Conservation (phyloP, 1,284 basidiomycete species). For the Entoloma clypeatum region DNA sequence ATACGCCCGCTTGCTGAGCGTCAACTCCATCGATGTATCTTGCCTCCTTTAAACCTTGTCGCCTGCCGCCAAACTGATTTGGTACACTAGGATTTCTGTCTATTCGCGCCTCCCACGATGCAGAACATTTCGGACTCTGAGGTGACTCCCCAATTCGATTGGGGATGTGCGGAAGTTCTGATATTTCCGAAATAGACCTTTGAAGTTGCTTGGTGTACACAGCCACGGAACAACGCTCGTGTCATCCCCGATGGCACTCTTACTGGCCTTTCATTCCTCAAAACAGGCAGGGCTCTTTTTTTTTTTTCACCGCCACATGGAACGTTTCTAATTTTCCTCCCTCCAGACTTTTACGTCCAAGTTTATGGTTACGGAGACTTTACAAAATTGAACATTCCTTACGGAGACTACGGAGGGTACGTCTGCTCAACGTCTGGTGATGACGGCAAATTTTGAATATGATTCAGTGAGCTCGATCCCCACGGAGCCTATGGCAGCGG, state of each 20-base stretch:
- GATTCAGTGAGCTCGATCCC: slow-evolving; percentile 57
- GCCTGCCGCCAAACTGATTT: slow-evolving; percentile 4
- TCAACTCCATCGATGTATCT: slow-evolving; percentile 38
- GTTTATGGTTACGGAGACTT: slow-evolving; percentile 39
- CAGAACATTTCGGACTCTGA: slow-evolving; percentile 34
- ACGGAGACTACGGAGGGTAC: slow-evolving; percentile 46
- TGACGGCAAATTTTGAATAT: neutral
- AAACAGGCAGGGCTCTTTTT: slow-evolving; percentile 43
- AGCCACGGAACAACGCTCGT: slow-evolving; percentile 55
- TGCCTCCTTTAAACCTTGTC: no score
- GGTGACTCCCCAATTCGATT: slow-evolving; percentile 18
- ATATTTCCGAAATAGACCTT: slow-evolving; percentile 38
- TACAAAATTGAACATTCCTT: slow-evolving; percentile 33
- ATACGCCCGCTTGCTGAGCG: slow-evolving; percentile 31
- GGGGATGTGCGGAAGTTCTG: neutral
- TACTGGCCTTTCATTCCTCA: slow-evolving; percentile 52
- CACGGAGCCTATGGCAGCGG: slow-evolving; percentile 57
- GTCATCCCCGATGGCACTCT: slow-evolving; percentile 57
- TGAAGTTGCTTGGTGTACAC: slow-evolving; percentile 71
- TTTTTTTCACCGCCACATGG: no score
- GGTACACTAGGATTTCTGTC: slow-evolving; percentile 34
- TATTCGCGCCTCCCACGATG: slow-evolving; percentile 36
- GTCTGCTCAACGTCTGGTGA: slow-evolving; percentile 31
- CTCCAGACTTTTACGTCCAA: slow-evolving; percentile 36
- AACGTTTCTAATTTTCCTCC: neutral